Evolutionary conservation across 148 eudicot genomes (phyloP).

Genomic region (Fagopyrum esculentum): DNA sequence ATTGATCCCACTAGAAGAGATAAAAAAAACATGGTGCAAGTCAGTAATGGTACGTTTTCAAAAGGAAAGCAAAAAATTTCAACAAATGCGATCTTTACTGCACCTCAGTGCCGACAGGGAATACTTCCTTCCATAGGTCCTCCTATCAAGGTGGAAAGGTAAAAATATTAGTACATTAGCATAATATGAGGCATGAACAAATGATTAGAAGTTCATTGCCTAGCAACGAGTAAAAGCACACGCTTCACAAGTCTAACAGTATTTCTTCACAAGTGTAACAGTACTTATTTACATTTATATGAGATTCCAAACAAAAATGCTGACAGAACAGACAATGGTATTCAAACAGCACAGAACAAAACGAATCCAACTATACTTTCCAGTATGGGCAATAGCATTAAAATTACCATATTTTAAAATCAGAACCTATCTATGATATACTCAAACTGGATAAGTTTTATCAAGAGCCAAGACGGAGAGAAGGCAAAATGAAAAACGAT

Average conservation of each 20-base stretch:
- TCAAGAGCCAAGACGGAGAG: no score
- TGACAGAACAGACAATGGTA: neutral
- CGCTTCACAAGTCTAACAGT: neutral
- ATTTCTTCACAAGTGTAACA: no score
- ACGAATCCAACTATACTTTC: no score
- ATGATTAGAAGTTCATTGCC: neutral
- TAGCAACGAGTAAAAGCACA: neutral
- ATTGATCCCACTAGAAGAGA: slow-evolving; percentile 81
- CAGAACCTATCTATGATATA: no score
- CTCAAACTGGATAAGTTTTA: no score
- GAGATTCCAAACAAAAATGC: no score
- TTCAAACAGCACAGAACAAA: neutral
- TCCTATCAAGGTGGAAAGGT: slow-evolving; percentile 48
- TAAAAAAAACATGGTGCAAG: slow-evolving; percentile 4
- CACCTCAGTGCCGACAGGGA: slow-evolving; percentile 99
- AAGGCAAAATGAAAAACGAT: no score
- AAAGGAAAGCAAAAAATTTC: neutral
- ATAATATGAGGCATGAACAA: neutral
- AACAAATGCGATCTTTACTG: slow-evolving; percentile 8
- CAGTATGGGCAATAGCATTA: no score
- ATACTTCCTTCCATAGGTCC: slow-evolving; percentile 90
- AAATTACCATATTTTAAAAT: no score
- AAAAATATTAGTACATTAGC: neutral
- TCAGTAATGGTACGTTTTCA: neutral
- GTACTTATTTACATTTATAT: no score